Base-by-base conservation (phyloP, 2,329 filamentous ascomycete genomes). In the Colletotrichum godetiae region DNA sequence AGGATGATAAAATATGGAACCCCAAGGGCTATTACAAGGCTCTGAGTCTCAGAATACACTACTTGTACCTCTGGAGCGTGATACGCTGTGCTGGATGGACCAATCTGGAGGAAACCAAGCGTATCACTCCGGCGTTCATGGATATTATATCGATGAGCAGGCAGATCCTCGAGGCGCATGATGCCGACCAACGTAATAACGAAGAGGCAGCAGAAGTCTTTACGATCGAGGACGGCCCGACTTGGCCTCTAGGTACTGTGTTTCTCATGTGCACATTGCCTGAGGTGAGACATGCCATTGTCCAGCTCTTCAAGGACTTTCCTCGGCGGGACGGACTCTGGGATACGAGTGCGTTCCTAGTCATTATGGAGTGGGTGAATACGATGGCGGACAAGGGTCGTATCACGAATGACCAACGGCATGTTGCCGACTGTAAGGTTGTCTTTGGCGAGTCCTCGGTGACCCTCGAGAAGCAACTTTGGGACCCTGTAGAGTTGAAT, bases 311-410 rank as follows among this genome's bases (percentile, higher is more conserved):
- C 19, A 78, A 78, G 5, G 76, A 81, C 52, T 84, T 86, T 31
- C 84, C 84, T 10, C 81, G 84, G 5, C 81, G 83, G 35, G 86
- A 87, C 68, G 84, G 83, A 0, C 80, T 87, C 12, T 81, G 84
- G n/a, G 84, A 86, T 69, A 85, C 81, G 35, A 79, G 81, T 10
- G 78, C 84, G 1, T 83, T 85, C 66, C 75, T 80, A 0, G 84
- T 53, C 33, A 37, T 46, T 22, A 35, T 62, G 29, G 57, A 57
- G 27, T 63, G 57, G 58, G 12, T 35, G 8, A 52, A 35, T 7
- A 15, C 24, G 12, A 56, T n/a, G 24, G 31, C 24, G 1, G 35
- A 46, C 6, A 29, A 27, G 19, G 61, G 61, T 10, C n/a, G 52
- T n/a, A 22, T 53, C n/a, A 19, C 7, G n/a, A 15, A n/a, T 4